Evolutionary conservation across 1,139 yeast genomes (phyloP), one percentile per base, ranked within the genome.

Genomic region (Blastobotrys apis): DNA sequence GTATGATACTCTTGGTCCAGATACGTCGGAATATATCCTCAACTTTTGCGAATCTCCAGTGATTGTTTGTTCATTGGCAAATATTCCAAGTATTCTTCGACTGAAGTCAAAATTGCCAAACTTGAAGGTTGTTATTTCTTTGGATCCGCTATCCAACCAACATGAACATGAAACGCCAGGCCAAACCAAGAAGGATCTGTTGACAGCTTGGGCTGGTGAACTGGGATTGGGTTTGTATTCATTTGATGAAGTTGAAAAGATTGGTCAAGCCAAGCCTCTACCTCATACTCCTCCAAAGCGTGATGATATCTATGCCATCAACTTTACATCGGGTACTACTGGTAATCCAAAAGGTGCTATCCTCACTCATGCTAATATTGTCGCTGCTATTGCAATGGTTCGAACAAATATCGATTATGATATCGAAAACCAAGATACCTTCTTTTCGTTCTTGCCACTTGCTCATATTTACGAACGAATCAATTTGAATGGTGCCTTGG

Each of bases 251-350:
- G 75, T 81, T 34, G 76, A 74, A 50, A 61, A 65, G 25, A 62
- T 81, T 30, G 94, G 92, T 21, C 64, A 64, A 38, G 57, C 72
- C 25, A 69, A 70, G 53, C 75, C 76, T 3, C 58, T 68, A 6
- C 68, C 71, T 1, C 70, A 71, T 40, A 62, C 66, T 31, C 75
- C 77, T 5, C 84, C 88, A 13, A 62, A 57, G 0, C 74, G 80
- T 1, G 74, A 77, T 5, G 73, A 81, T 30, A 51, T 73, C 15
- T 77, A 78, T 53, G 81, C 90, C 40, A 78, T 84, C 50, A 79
- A 84, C 35, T 84, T 83, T 64, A 84, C 94, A 12, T 80, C 88
- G 5, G 90, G 90, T 27, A 81, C 90, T 20, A 81, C 90, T 3
- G 88, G 88, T 15, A 62, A 70, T 45, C 90, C 90, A 15, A 83